Conservation (phyloP, 1,284 basidiomycete genomes). For the Moesziomyces aphidis region DNA sequence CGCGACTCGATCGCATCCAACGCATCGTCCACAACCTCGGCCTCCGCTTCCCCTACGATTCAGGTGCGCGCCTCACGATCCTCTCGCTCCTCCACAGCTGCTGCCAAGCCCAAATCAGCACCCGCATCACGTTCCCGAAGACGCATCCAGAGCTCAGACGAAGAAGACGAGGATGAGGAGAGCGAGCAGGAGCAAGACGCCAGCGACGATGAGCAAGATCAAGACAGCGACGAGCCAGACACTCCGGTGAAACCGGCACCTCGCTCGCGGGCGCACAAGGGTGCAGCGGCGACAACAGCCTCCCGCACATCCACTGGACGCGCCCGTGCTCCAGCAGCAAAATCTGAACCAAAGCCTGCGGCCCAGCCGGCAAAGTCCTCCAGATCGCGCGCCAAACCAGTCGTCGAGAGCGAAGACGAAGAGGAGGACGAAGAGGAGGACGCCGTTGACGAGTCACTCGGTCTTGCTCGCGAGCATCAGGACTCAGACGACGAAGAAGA, state of each 20-base stretch:
- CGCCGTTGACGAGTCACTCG: slow-evolving; percentile 32
- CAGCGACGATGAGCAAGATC: slow-evolving; percentile 14
- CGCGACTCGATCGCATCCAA: slow-evolving; percentile 41
- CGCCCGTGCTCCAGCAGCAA: slow-evolving; percentile 11
- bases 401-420: slow-evolving; percentile 34
- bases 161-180: slow-evolving; percentile 21
- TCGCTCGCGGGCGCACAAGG: slow-evolving; percentile 18
- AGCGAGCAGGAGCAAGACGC: slow-evolving; percentile 19
- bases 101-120: slow-evolving; percentile 13
- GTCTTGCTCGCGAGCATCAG: slow-evolving; percentile 16
- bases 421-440: slow-evolving; percentile 28
- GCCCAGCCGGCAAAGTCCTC: slow-evolving; percentile 23
- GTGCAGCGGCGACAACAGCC: slow-evolving; percentile 9
- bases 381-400: slow-evolving; percentile 21
- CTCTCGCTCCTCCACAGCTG: slow-evolving; percentile 17
- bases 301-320: slow-evolving; percentile 19
- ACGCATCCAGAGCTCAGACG: slow-evolving; percentile 37
- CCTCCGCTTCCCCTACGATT: slow-evolving; percentile 18
- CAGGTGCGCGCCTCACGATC: slow-evolving; percentile 14
- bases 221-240: slow-evolving; percentile 26
- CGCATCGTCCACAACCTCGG: slow-evolving; percentile 14
- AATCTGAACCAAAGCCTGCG: slow-evolving; percentile 4
- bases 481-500: slow-evolving; percentile 8
- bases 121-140: slow-evolving; percentile 22
- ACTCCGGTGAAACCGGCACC: slow-evolving; percentile 34